phyloP scores from a whole-genome alignment of 1,284 basidiomycete species.

The Cutaneotrichosporon dermatis region DNA sequence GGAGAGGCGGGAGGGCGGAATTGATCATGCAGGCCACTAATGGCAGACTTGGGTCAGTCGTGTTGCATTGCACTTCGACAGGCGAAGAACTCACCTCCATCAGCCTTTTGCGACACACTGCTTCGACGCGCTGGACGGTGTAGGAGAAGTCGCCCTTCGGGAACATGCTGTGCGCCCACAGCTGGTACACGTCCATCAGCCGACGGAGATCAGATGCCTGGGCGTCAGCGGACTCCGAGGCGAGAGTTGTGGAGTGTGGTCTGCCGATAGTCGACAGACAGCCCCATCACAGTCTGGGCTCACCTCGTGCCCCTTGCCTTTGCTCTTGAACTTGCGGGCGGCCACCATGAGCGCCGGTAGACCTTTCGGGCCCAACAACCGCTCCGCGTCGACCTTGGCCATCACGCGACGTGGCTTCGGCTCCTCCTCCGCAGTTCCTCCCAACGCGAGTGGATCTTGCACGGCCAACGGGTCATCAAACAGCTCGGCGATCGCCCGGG shows the following conservation, averaged over 20 bases:
- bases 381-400: conserved; percentile 65
- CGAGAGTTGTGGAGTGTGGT: too few species aligned
- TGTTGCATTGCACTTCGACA: too few species aligned
- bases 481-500: background rate
- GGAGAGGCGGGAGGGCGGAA: conserved; percentile 54
- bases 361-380: conserved; percentile 64
- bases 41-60: conserved; percentile 46
- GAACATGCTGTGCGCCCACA: conserved; percentile 87
- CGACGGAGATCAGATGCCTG: conserved; percentile 60
- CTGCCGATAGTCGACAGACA: too few species aligned
- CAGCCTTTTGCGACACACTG: conserved; percentile 71
- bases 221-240: too few species aligned
- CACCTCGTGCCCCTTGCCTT: conserved; percentile 87
- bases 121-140: conserved; percentile 75
- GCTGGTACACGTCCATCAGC: conserved; percentile 75
- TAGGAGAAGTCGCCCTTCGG: conserved; percentile 80
- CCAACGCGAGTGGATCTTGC: conserved; percentile 11
- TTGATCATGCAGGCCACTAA: conserved; percentile 53
- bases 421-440: conserved; percentile 22
- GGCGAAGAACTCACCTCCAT: conserved; percentile 63
- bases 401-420: conserved; percentile 56
- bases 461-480: conserved; percentile 10
- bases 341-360: conserved; percentile 70
- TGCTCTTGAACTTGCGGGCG: conserved; percentile 67
- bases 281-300: too few species aligned